A percentile compares a stretch with the other conserved stretches of the same genome.
phyloP scores from a whole-genome alignment of 129 eudicot species.

The carrot (Daucus carota) region DH1_v3.0 NC_030388.2:1279001-1279500 shows the following conservation, averaged over 20 bases:
- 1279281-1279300: not conserved
- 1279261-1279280: not conserved
- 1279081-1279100: not conserved
- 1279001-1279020: no score
- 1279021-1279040: no score
- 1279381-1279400: not conserved
- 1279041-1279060: no score
- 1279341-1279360: no score
- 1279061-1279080: no score
- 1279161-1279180: not conserved
- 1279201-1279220: not conserved
- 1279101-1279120: no score
- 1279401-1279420: not conserved
- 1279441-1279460: not conserved
- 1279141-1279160: not conserved
- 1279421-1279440: not conserved
- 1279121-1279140: not conserved
- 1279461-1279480: not conserved
- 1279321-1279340: not conserved
- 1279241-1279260: not conserved
- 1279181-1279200: not conserved
- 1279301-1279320: not conserved
- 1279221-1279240: not conserved
- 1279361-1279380: not conserved
- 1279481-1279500: not conserved